A percentile compares a stretch with the other conserved stretches of the same genome.
Evolutionary conservation across 768 basidiomycete genomes (phyloP).

Genomic region (Gelatoporia subvermispora): DNA sequence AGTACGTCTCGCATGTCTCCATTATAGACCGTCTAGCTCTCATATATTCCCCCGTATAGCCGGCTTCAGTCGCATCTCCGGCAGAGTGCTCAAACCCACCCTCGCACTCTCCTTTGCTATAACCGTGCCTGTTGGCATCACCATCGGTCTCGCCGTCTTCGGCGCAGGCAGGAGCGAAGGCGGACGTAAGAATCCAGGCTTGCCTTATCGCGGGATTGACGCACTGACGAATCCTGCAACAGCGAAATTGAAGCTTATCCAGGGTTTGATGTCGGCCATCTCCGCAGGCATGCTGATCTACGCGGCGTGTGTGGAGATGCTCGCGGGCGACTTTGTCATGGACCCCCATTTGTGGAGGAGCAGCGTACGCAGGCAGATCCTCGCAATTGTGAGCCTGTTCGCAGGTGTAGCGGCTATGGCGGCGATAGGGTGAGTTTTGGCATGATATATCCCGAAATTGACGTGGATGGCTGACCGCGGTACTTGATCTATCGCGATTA

Average conservation of each 20-base stretch:
- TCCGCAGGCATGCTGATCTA: constrained; percentile 84
- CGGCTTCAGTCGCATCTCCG: constrained; percentile 26
- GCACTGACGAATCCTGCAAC: constrained; percentile 2
- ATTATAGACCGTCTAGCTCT: constrained; percentile 6
- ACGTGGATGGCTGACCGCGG: no score
- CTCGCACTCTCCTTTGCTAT: constrained; percentile 64
- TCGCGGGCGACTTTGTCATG: constrained; percentile 81
- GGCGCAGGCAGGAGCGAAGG: constrained; percentile 22
- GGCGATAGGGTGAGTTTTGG: constrained; percentile 16
- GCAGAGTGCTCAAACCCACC: constrained; percentile 40
- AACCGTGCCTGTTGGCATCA: constrained; percentile 70
- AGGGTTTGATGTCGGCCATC: constrained; percentile 77
- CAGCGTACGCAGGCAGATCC: constrained; percentile 34
- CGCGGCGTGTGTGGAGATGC: constrained; percentile 81
- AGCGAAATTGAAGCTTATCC: constrained; percentile 50
- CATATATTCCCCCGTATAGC: neutral
- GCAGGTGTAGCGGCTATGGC: constrained; percentile 59
- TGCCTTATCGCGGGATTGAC: neutral
- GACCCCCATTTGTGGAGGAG: constrained; percentile 50
- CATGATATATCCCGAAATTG: no score
- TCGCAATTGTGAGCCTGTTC: constrained; percentile 58
- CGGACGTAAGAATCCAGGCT: constrained; percentile 19
- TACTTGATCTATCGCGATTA: no score
- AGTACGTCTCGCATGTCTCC: neutral
- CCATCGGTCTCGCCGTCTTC: constrained; percentile 50